Base-by-base conservation (phyloP, 2,329 filamentous ascomycete genomes). In the Apiospora arundinis region DNA sequence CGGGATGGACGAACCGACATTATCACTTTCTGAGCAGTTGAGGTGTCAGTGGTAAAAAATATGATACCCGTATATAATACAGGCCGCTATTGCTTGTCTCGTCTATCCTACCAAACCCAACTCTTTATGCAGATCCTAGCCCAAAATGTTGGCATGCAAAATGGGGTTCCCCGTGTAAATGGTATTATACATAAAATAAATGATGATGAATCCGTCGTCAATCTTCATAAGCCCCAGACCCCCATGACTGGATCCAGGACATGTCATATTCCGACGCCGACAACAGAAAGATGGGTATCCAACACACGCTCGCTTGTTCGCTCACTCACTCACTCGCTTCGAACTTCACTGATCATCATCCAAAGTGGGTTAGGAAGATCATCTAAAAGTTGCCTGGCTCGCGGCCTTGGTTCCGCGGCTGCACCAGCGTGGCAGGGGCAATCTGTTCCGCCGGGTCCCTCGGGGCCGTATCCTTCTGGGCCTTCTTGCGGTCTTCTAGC, bases 391-490 rank as follows among this genome's bases (percentile, higher is more conserved):
- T 23, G 40, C 45, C 45, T 25, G 28, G 28, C 46, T 70, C 67
- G 18, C 52, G 23, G 6, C 46, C 11, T 21, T 32, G 23, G 42
- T 32, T 67, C 14, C 28, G 65, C 42, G 23, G 70, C 56, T 77
- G 75, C 25, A 77, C 69, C 56, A 75, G 68, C 49, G 70, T 70
- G 23, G 72, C 71, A 12, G 76, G 76, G 28, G 71, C 76, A 11
- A 69, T 69, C 67, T 77, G 75, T 44, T 76, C 71, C 3, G 76
- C 76, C 18, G 67, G 60, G 68, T 77, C 76, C 40, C 68, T 21
- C 4, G 12, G 6, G 3, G 69, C 37, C 32, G 25, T 8, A 9
- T 7, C n/a, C 16, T 5, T 28, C n/a, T 70, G 32, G 49, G 56
- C 16, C 48, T 66, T 8, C 48, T 28, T 67, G 42, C 42, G 65